Conservation (phyloP, 2,329 filamentous ascomycete species). For the Xylariaceae sp. region DNA sequence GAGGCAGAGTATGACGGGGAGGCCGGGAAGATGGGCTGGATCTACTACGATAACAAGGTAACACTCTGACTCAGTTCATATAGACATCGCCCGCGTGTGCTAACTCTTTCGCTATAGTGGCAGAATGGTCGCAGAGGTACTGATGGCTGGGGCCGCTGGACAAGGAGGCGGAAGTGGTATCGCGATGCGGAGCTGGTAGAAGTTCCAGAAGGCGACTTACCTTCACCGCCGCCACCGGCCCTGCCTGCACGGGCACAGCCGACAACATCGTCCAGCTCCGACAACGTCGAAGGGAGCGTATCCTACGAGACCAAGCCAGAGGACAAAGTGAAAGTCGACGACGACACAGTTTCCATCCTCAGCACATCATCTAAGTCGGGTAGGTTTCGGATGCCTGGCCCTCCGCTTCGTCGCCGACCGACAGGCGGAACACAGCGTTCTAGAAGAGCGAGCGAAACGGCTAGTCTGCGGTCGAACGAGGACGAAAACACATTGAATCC, state of each 20-base stretch:
- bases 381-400: slow-evolving; percentile 24
- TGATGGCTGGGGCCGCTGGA: slow-evolving; percentile 94
- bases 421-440: slow-evolving; percentile 33
- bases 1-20: slow-evolving; percentile 53
- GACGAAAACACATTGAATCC: slow-evolving; percentile 30
- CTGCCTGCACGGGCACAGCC: slow-evolving; percentile 30
- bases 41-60: slow-evolving; percentile 97
- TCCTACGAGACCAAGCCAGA: slow-evolving; percentile 16
- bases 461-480: slow-evolving; percentile 38
- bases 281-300: slow-evolving; percentile 14
- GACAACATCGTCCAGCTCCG: slow-evolving; percentile 20
- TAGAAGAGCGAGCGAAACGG: slow-evolving; percentile 41
- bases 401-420: slow-evolving; percentile 25
- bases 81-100: slow-evolving; percentile 5
- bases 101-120: slow-evolving; percentile 56
- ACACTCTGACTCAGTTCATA: slow-evolving; percentile 18
- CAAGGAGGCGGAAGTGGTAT: slow-evolving; percentile 89
- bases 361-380: slow-evolving; percentile 33
- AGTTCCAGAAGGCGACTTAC: slow-evolving; percentile 39
- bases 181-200: slow-evolving; percentile 95
- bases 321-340: slow-evolving; percentile 22
- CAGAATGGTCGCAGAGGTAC: slow-evolving; percentile 76
- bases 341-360: slow-evolving; percentile 30
- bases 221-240: slow-evolving; percentile 26
- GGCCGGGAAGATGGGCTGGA: slow-evolving; percentile 75